These are phyloP conservation scores for Sugiyamaella lignohabitans DNA, from an alignment of 805 yeast species.

Conservation along the genomic window DNA sequence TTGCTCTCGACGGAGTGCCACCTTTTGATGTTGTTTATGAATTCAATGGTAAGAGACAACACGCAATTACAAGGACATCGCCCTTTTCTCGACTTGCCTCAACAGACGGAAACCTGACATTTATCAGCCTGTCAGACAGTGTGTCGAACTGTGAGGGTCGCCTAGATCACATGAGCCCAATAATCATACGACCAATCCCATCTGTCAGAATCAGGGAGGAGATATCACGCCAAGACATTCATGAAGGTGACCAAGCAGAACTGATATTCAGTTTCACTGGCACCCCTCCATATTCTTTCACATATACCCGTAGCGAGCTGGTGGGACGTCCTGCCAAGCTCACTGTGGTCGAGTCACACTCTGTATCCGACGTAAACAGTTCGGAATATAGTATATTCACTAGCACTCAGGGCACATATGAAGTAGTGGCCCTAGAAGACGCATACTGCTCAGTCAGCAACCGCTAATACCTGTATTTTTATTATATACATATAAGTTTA, in stretches of 20 bases:
- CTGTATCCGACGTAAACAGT: constrained; percentile 56
- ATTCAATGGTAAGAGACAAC: constrained; percentile 57
- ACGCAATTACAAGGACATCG: constrained; percentile 44
- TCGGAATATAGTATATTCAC: constrained; percentile 67
- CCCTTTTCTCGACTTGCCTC: constrained; percentile 68
- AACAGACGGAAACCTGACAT: constrained; percentile 66
- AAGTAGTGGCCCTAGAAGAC: constrained; percentile 85
- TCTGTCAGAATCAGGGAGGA: constrained; percentile 78
- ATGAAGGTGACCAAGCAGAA: constrained; percentile 92
- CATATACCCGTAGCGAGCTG: constrained; percentile 69
- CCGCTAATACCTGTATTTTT: too few relatives aligned
- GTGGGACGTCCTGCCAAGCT: constrained; percentile 32
- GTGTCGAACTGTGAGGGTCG: constrained; percentile 55
- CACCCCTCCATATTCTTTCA: constrained; percentile 81
- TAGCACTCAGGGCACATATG: constrained; percentile 87
- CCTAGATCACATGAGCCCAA: constrained; percentile 27
- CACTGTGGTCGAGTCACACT: constrained; percentile 50
- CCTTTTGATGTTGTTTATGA: constrained; percentile 73
- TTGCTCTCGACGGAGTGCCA: constrained; percentile 67
- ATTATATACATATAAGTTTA: not conserved
- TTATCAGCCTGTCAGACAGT: constrained; percentile 67
- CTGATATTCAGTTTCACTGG: constrained; percentile 78
- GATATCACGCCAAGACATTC: constrained; percentile 73
- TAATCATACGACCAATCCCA: constrained; percentile 52
- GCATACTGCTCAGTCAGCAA: constrained; percentile 50